phyloP scores from a whole-genome alignment of 2,329 filamentous ascomycete genomes.

The Cordyceps javanica region DNA sequence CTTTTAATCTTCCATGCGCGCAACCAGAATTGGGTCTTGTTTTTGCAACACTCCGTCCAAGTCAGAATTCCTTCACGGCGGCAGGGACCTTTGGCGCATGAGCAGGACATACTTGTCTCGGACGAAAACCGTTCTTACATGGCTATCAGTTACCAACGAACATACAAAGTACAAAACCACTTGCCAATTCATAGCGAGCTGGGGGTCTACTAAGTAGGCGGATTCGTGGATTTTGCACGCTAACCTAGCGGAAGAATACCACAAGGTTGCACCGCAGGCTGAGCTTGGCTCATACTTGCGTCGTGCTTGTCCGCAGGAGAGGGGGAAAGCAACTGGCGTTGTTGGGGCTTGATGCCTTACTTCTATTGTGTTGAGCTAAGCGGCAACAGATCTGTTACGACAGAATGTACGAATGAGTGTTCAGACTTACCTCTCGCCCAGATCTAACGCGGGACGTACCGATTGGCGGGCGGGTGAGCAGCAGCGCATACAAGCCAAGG shows the following conservation, averaged over 20 bases:
- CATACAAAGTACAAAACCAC: too few species aligned
- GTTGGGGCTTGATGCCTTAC: background rate
- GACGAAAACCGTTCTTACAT: too few species aligned
- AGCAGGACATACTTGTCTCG: too few species aligned
- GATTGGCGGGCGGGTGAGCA: background rate
- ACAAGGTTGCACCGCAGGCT: too few species aligned
- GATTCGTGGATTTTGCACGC: too few species aligned
- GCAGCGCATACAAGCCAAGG: background rate
- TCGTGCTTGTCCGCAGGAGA: background rate
- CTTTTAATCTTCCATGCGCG: background rate
- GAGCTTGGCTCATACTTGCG: background rate
- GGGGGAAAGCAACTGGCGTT: background rate
- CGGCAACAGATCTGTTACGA: background rate
- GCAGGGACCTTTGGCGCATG: too few species aligned
- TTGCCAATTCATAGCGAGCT: too few species aligned
- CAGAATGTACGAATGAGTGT: background rate
- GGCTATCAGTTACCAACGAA: too few species aligned
- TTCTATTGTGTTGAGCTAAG: background rate
- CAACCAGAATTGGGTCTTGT: background rate
- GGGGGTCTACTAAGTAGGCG: too few species aligned
- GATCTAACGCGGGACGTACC: background rate
- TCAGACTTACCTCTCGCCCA: background rate
- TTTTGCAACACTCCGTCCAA: too few species aligned
- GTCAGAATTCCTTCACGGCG: too few species aligned
- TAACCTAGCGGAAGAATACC: too few species aligned